Percentiles rank a stretch among this genome's conserved stretches.
These are phyloP conservation scores for Syzygium aqueum DNA, from an alignment of 345 rosid genomes.

Conservation along the genomic window DNA sequence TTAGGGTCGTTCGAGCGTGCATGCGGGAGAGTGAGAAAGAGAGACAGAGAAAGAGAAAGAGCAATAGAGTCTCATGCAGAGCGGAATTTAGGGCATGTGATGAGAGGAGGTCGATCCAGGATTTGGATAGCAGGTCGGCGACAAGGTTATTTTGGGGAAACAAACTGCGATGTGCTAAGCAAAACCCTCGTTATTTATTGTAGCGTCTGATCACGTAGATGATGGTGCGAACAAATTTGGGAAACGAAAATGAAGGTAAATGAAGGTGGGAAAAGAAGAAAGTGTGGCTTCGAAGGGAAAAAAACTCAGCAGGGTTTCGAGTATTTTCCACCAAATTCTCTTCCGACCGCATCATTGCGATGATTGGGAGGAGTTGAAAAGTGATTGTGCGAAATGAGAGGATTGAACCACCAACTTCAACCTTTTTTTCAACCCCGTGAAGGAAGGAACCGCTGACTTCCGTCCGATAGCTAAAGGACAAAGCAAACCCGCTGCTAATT, in stretches of 20 bases:
- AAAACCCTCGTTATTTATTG: neutral
- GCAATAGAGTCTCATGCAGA: too few relatives aligned
- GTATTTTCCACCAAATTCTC: neutral
- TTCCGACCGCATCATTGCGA: neutral
- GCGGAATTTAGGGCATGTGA: too few relatives aligned
- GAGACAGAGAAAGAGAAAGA: neutral
- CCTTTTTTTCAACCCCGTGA: neutral
- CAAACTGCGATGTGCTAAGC: neutral
- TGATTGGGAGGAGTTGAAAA: neutral
- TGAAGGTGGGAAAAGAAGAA: neutral
- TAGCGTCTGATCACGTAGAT: fast-evolving
- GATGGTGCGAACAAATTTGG: neutral
- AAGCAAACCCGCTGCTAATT: neutral
- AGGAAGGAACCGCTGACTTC: neutral
- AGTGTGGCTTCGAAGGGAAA: neutral
- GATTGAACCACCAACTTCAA: neutral
- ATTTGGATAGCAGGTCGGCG: fast-evolving
- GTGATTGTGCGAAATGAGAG: neutral
- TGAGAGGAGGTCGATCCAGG: neutral
- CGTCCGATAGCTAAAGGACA: neutral
- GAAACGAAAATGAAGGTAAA: too few relatives aligned
- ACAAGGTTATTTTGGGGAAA: neutral
- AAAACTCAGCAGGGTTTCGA: neutral
- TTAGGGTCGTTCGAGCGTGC: fast-evolving
- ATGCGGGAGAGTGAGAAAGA: neutral